phyloP scores from a whole-genome alignment of 345 rosid species.

The Eucalyptus regnans region DNA sequence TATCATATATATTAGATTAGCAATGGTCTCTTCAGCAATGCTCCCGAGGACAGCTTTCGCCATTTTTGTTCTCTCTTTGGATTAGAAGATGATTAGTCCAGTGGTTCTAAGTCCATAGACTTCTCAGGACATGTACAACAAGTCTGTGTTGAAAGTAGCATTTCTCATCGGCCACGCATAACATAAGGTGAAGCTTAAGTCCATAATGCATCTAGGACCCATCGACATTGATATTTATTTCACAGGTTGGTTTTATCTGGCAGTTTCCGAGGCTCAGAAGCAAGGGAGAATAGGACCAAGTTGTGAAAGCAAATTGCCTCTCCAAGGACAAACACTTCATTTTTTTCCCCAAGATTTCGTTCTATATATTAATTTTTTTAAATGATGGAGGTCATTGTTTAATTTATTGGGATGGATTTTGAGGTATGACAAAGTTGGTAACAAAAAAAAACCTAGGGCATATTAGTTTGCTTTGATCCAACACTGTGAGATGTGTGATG shows the following conservation, averaged over 20 bases:
- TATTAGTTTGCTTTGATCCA: too few species aligned
- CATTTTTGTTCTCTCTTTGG: too few species aligned
- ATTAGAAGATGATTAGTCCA: neutral
- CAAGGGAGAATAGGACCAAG: neutral
- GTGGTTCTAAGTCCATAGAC: neutral
- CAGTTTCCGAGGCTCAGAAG: neutral
- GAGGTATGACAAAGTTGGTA: too few species aligned
- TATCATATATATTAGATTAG: too few species aligned
- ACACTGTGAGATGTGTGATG: too few species aligned
- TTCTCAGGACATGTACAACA: neutral
- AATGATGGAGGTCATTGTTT: neutral
- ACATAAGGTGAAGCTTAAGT: neutral
- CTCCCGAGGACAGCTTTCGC: too few species aligned
- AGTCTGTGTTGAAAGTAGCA: neutral
- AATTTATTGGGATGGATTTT: too few species aligned
- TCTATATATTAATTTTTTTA: too few species aligned
- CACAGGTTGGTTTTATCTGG: neutral
- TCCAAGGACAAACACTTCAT: too few species aligned
- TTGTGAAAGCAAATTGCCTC: neutral
- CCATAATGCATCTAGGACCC: neutral
- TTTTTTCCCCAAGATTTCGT: neutral
- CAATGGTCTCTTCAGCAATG: too few species aligned
- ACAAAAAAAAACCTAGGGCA: too few species aligned
- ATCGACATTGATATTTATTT: neutral
- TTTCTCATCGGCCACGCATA: neutral